Base-by-base conservation (phyloP, 2,329 filamentous ascomycete species). In the Penicillium sp. region DNA sequence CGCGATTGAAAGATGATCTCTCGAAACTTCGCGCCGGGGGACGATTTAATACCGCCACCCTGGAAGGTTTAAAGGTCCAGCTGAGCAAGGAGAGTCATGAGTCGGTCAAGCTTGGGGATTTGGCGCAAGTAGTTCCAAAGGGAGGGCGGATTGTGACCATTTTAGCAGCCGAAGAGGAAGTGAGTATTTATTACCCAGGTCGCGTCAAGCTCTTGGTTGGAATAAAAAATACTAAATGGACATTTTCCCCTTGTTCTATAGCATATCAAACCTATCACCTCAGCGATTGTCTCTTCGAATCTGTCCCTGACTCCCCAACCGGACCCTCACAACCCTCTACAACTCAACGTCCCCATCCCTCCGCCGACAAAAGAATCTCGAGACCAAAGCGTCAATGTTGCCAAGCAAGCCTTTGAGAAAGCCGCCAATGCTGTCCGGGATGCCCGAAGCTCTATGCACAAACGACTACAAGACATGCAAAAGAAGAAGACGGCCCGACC, bases 51-150 rank as follows among this genome's bases (percentile, higher is more conserved):
- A 81, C 84, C 0, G 80, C 85, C 41, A 67, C 80, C 1, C 74
- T 89, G 24, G 86, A 89, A 68, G 74, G 70, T 17, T 61, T 89
- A 46, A 78, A 80, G 30, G 85, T 89, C n/a, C 74, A 80, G 43
- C 62, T 86, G 41, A 77, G 73, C 52, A 83, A 85, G 72, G 70
- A 69, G 17, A 62, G 47, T 18, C 83, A 80, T 52, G 75, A 81
- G 52, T 80, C 71, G 1, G 76, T 82, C 42, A 78, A 74, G 55
- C 61, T 90, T 44, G 78, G 80, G 8, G 85, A 88, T 64, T 64
- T 90, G 50, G 86, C 85, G 2, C 86, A 88, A 64, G 83, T 89
- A 13, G 75, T 89, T 32, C 84, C 84, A 0, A 85, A 86, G 62
- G 85, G 80, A 21, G 78, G 85, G 9, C 71, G 85, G 49, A 78